Percentiles rank a stretch among this genome's conserved stretches.
These are phyloP conservation scores for Microbotryum scabiosae DNA, from an alignment of 1,284 basidiomycete species.

Conservation along the genomic window DNA sequence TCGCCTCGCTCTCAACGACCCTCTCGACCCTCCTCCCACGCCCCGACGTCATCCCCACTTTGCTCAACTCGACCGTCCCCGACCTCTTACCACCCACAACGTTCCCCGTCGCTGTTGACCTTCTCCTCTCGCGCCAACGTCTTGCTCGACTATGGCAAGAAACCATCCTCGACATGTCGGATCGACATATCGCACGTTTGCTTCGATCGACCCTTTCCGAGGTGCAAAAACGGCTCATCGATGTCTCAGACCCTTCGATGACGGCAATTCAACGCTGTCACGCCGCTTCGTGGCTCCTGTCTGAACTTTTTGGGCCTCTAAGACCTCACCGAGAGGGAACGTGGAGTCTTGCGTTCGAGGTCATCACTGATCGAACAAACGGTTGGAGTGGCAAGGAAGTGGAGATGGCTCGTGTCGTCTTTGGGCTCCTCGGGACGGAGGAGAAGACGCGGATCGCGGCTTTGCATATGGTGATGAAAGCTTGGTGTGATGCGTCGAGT, in stretches of 20 bases:
- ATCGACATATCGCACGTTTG: slow-evolving; percentile 8
- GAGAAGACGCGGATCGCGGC: slow-evolving; percentile 34
- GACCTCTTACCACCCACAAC: slow-evolving; percentile 6
- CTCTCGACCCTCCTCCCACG: slow-evolving; percentile 1
- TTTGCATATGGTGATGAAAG: neutral
- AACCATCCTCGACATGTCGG: slow-evolving; percentile 4
- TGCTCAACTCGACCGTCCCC: slow-evolving; percentile 4
- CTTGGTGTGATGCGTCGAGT: slow-evolving; percentile 1
- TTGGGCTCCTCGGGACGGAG: neutral
- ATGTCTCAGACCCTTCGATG: neutral
- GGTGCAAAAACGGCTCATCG: neutral
- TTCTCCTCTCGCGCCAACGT: slow-evolving; percentile 4
- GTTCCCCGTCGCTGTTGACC: slow-evolving; percentile 9
- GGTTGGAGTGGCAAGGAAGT: neutral
- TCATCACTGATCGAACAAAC: neutral
- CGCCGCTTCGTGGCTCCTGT: slow-evolving; percentile 6
- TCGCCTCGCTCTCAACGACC: neutral
- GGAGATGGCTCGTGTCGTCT: neutral
- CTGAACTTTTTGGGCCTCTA: slow-evolving; percentile 12
- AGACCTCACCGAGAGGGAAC: neutral
- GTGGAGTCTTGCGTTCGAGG: neutral
- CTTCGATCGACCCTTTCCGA: slow-evolving; percentile 12
- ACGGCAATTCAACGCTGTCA: neutral
- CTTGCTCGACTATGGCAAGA: slow-evolving; percentile 10
- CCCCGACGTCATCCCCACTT: neutral